Evolutionary conservation across 345 rosid genomes (phyloP), one percentile per base, ranked within the genome.

Genomic region (Eucalyptus marginata): DNA sequence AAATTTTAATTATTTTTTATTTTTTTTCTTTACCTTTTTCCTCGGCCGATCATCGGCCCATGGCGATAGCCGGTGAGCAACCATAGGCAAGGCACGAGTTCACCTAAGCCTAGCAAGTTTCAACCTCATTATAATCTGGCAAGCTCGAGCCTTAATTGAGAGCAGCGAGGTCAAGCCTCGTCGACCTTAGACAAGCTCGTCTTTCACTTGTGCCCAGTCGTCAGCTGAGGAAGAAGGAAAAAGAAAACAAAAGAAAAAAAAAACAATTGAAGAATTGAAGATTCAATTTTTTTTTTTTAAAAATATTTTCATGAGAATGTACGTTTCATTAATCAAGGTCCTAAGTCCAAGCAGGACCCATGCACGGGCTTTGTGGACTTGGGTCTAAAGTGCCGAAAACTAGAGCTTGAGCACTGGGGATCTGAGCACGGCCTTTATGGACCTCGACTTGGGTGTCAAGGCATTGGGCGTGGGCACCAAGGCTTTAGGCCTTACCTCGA

Each of bases 21-120:
- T 24, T 24, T 51, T 18, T 10, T 56, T 56, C 3, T 24, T 56
- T 56, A 52, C 10, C 62, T 56, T 56, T 24, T 56, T 24, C 62
- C 62, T 56, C 0, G 0, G 2, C 2, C 4, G 10, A 20, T 52
- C 25, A 3, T 18, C 0, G 0, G 0, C 25, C 24, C 6, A 56
- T 0, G 1, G 13, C 0, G 2, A 56, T 24, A 56, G 29, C 0
- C 1, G 1, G 29, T 24, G 29, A 56, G 0, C 62, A 24, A 22
- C 62, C 13, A 56, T 24, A 56, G 29, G 62, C 29, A 56, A 56
- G 62, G 29, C 29, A 56, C 0, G 1, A 56, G 62, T 24, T 24
- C 1, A 0, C 62, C 13, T 0, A 24, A 1, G 62, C 29, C 29
- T 56, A 24, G 29, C 29, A 1, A 56, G 29, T 24, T 24, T 56